Evolutionary conservation across 345 rosid genomes (phyloP), one percentile per base, ranked within the genome.

Genomic region (Streptanthus diversifolius): DNA sequence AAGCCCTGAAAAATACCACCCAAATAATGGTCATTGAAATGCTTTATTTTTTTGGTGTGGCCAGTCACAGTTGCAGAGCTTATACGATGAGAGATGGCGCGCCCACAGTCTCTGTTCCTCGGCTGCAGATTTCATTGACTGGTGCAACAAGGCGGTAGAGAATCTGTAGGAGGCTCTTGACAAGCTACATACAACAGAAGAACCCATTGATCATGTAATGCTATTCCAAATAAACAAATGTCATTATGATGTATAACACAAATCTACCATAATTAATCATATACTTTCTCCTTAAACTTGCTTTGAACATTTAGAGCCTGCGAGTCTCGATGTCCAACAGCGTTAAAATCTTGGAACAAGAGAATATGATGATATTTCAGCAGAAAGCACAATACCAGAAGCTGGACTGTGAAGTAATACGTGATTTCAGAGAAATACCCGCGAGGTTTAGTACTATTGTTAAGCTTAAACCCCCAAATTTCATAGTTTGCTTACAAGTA

Each of bases 111-210:
- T 12, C 5, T 54, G 37, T 44, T 5, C 0, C 33, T 55, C 49
- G 3, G 49, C 66, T 55, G 32, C 12, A 55, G 1, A 3, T 0
- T 65, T 55, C 51, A 56, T 56, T 12, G 2, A 3, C 22, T 5
- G 2, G 51, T 64, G 59, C 71, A 73, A 65, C 19, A 5, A 36
- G 5, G 11, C 44, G 32, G 71, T 45, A 32, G 56, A 73, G 24
- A 11, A 25, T 3, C 21, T 73, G 13, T 41, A 65, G 11, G n/a
- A 45, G 17, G 25, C 65, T 73, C 65, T 73, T 64, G 71, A 56
- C 40, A 44, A 55, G 51, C 25, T 65, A 55, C 58, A 70, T 63
- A 30, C 63, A 21, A n/a, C 33, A 43, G 70, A 54, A 54, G 71
- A 73, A 55, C 44, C 30, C 47, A 24, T 25, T 55, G 58, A 65